phyloP scores from a whole-genome alignment of 305 asterid genomes.

The Fraxinus sp. region DNA sequence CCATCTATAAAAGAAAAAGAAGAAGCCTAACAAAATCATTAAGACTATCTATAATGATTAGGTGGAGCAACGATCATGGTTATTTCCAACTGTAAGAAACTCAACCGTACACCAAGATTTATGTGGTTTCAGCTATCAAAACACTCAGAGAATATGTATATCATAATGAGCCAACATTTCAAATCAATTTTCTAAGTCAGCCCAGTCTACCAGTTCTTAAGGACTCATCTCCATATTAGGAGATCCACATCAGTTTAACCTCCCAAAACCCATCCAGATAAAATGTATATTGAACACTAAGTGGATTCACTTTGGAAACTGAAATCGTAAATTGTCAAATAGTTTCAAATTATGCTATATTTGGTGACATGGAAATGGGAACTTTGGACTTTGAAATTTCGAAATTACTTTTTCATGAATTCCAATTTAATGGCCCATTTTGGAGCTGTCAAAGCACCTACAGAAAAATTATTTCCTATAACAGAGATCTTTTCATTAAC shows the following conservation, averaged over 20 bases:
- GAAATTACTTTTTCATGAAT: background rate
- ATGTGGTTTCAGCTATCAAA: background rate
- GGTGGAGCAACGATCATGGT: background rate
- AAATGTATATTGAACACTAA: background rate
- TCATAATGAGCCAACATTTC: background rate
- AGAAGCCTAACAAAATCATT: constrained; percentile 15
- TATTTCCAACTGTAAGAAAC: background rate
- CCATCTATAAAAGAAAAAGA: constrained; percentile 53
- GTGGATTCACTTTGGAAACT: background rate
- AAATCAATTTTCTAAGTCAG: background rate
- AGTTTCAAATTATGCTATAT: background rate
- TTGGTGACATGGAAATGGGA: background rate
- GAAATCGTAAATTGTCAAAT: background rate
- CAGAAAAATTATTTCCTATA: background rate
- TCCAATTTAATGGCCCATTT: background rate
- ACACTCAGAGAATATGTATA: background rate
- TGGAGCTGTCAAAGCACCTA: background rate
- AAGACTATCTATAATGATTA: background rate
- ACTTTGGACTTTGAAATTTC: background rate
- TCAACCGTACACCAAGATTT: background rate
- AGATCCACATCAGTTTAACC: background rate
- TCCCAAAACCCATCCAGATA: background rate
- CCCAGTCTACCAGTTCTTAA: background rate
- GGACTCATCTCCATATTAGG: background rate
- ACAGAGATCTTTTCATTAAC: background rate